These are phyloP conservation scores for Musa schizocarpa DNA, from an alignment of 176 grass and related monocot genomes.

Conservation along the genomic window DNA sequence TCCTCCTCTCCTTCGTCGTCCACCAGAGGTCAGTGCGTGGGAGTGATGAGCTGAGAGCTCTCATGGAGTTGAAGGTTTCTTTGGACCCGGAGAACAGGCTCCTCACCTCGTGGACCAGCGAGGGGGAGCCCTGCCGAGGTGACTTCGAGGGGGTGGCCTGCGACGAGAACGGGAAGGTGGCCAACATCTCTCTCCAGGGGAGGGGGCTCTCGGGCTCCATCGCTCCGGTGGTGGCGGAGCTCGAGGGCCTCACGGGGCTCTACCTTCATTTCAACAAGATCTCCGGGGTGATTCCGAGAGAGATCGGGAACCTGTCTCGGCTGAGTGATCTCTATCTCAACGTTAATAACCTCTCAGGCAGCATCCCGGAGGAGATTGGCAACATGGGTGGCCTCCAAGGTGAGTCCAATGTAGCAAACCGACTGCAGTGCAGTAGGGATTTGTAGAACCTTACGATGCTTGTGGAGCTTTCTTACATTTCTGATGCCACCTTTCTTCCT, in stretches of 20 bases:
- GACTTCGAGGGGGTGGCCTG: conserved; percentile 78
- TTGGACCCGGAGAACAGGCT: conserved; percentile 39
- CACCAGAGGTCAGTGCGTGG: not conserved
- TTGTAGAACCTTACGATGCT: not conserved
- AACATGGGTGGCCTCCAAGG: conserved; percentile 52
- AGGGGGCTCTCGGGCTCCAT: conserved; percentile 43
- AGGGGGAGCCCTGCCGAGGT: conserved; percentile 55
- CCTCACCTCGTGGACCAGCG: conserved; percentile 47
- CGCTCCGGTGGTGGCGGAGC: conserved; percentile 41
- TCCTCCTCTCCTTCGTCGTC: not conserved
- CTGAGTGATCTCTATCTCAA: conserved; percentile 65
- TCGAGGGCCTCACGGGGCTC: conserved; percentile 44
- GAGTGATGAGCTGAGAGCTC: conserved; percentile 36
- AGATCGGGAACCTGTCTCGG: conserved; percentile 32
- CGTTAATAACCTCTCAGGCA: conserved; percentile 51
- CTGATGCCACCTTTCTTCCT: not conserved
- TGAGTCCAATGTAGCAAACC: conserved; percentile 3
- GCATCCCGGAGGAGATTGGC: conserved; percentile 28
- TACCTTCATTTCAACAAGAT: conserved; percentile 77
- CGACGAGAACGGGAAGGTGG: conserved; percentile 47
- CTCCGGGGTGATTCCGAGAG: conserved; percentile 34
- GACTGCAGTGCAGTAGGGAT: not conserved
- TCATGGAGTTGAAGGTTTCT: conserved; percentile 63
- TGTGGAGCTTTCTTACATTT: not conserved
- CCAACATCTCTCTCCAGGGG: conserved; percentile 58